Base-by-base conservation (phyloP, 495 filamentous ascomycete species). In the Cryomyces antarcticus region DNA sequence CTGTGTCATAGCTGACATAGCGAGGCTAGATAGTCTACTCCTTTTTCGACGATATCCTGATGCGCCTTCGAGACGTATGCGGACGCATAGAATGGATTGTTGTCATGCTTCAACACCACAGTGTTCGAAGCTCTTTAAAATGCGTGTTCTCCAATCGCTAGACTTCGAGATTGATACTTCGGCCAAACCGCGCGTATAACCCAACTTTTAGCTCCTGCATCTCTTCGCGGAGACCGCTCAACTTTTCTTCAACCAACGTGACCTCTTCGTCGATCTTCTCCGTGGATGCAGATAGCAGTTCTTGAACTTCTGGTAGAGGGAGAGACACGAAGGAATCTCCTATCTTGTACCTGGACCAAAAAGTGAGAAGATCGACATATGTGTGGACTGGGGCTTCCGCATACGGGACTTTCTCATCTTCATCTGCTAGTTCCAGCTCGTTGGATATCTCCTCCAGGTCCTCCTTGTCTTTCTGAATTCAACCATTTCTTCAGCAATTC, bases 291-390 rank as follows among this genome's bases (percentile, higher is more conserved):
- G 76, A 63, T 6, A 97, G 77, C 55, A 94, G 66, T 44, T 84
- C 71, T 57, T 93, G 86, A 9, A 85, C 88, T 51, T 96, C 80
- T 27, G 71, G 54, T 10, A 93, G 68, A 1, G 84, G 80, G 10
- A 97, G 63, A 31, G 82, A 80, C 53, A 96, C 71, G 67, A 96
- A 97, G 28, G 85, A 77, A 58, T 97, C 92, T 34, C 89, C 89
- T 43, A 97, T 82, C 65, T 92, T 93, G 65, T 95, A 96, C 7
- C 88, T 96, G 52, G 28, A 34, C 39, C 7, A 12, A 0, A 12
- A 9, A 0, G 12, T 35, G 12, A 9, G 9, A 35, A 35, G 33
- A 9, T 3, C 7, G 33, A 9, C 12, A 9, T 1, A 35, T 1
- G 33, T 9, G 33, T 35, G 7, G 33, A 35, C 33, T 9, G 33